Evolutionary conservation across 176 grass and related monocot genomes (phyloP), one percentile per base, ranked within the genome.

Genomic region (Oryza officinalis): DNA sequence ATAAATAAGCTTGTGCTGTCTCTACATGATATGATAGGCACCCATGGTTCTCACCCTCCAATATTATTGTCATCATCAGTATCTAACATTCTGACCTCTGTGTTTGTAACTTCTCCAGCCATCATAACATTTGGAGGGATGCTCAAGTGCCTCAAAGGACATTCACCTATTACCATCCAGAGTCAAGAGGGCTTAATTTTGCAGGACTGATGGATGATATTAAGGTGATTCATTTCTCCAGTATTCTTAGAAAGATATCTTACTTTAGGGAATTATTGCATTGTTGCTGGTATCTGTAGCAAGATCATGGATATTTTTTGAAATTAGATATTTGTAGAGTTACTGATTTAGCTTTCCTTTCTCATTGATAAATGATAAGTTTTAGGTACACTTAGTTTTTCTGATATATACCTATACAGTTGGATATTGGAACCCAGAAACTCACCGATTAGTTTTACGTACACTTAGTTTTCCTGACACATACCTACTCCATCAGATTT

Each of bases 61-160:
- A 28, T 71, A 18, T 63, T 20, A 10, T 33, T 73, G 75, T 66
- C 28, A 61, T 32, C n/a, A 5, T 71, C 76, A 54, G 33, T 72
- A 76, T 49, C 74, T 88, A 57, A 80, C 44, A 38, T 87, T 49
- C 74, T 88, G 45, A 80, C 44, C 49, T 87, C 10, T 82, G 63
- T 78, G 28, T 83, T 6, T 10, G 17, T 17, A 27, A 69, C 31
- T 80, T 88, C 81, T 87, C 27, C 90, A 98, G 93, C 83, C 96
- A 98, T 81, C 96, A 96, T 80, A 98, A 96, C 76, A 96, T 96
- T 74, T 94, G 93, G 91, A 94, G 93, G 89, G 93, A 98, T 92
- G 93, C 96, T 67, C 77, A 77, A 59, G 91, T 98, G 33, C 85
- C 93, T 72, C 96, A 98, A 44, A 93, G 85, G 43, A 90, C 89